These are phyloP conservation scores for Sporothrix pseudoabietina DNA, from an alignment of 2,329 filamentous ascomycete genomes.

Conservation along the genomic window DNA sequence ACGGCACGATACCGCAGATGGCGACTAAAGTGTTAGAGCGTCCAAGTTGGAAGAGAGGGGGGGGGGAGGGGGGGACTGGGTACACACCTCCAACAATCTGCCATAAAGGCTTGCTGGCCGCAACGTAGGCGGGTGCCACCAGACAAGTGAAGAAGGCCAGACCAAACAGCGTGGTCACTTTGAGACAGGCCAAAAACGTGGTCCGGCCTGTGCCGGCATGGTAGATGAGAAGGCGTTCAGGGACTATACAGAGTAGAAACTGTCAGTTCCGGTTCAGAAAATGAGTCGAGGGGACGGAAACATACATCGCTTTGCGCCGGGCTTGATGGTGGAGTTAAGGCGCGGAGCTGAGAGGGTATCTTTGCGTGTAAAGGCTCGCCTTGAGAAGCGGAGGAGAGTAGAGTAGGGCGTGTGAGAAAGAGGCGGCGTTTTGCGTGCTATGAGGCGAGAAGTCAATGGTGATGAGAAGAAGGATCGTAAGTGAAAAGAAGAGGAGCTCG, in stretches of 20 bases:
- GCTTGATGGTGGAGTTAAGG: neutral
- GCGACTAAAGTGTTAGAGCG: conserved; percentile 49
- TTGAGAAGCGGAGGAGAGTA: neutral
- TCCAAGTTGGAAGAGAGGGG: neutral
- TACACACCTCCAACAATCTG: conserved; percentile 46
- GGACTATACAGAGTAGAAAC: conserved; percentile 36
- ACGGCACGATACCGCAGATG: conserved; percentile 63
- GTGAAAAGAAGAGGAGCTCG: neutral
- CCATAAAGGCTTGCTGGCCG: conserved; percentile 45
- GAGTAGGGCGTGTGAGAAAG: neutral
- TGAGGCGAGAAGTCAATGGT: neutral
- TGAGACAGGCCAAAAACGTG: conserved; percentile 69
- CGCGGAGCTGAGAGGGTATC: neutral
- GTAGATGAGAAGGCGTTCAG: conserved; percentile 68
- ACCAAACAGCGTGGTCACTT: conserved; percentile 70
- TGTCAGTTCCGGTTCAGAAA: neutral
- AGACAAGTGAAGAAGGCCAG: conserved; percentile 67
- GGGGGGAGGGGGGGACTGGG: neutral
- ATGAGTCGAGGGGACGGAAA: neutral
- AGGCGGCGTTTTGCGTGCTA: neutral
- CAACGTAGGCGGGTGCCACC: conserved; percentile 61
- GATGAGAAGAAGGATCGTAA: neutral
- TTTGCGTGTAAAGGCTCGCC: neutral
- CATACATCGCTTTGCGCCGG: conserved; percentile 9
- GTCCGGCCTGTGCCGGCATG: conserved; percentile 70